Evolutionary conservation across 768 basidiomycete species (phyloP).

Genomic region (Russula brevipes): DNA sequence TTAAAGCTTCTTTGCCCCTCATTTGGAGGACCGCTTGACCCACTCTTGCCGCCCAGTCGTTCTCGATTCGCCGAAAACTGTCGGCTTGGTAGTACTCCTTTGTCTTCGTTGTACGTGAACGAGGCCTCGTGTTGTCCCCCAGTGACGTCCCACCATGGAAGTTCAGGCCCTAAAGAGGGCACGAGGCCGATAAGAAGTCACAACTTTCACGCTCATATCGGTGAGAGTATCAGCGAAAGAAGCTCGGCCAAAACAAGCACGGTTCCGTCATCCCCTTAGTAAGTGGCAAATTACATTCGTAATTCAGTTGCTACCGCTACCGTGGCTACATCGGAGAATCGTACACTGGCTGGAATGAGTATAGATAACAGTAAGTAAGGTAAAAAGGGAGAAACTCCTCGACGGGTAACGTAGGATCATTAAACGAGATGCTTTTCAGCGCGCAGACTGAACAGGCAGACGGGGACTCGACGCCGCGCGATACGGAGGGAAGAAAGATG

Average conservation of each 20-base stretch:
- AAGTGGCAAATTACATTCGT: constrained; percentile 12
- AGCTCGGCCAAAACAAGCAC: neutral
- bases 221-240: constrained; percentile 20
- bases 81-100: constrained; percentile 14
- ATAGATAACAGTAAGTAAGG: constrained; percentile 21
- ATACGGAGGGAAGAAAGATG: neutral
- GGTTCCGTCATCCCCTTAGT: constrained; percentile 14
- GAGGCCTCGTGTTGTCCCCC: constrained; percentile 7
- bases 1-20: constrained; percentile 11
- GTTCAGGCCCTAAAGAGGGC: constrained; percentile 13
- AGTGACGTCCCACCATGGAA: constrained; percentile 17
- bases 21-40: constrained; percentile 8
- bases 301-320: constrained; percentile 16
- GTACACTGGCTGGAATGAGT: neutral
- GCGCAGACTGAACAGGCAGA: neutral
- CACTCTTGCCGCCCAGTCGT: constrained; percentile 12
- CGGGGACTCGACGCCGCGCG: constrained; percentile 3
- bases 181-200: constrained; percentile 19
- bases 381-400: constrained; percentile 1
- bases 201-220: constrained; percentile 22
- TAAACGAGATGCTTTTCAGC: neutral
- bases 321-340: constrained; percentile 15
- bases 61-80: constrained; percentile 17
- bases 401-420: constrained; percentile 11
- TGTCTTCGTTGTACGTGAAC: constrained; percentile 19